Evolutionary conservation across 441 rosid genomes (phyloP), one percentile per base, ranked within the genome.

Genomic region (Melastoma candidum): DNA sequence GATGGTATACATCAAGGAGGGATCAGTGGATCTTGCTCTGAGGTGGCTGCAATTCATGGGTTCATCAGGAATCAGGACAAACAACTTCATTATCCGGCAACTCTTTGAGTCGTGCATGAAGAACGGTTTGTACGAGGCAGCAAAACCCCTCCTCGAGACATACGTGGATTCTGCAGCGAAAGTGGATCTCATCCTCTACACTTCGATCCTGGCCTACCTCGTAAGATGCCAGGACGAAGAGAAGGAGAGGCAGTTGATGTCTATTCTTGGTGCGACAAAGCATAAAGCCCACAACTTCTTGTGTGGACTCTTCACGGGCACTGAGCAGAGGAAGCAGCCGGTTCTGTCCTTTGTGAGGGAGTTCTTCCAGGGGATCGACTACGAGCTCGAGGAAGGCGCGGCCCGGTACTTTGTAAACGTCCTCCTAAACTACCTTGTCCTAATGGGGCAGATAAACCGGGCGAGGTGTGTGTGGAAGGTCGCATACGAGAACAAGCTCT

Each of bases 391-490:
- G 68, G 97, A 92, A 64, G 95, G 98, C 26, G 90, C 97, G 11
- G 95, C 92, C 4, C 78, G 84, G 64, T 92, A 85, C 75, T 92
- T 82, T 65, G 96, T 88, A 26, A 92, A 92, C 54, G 98, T 92
- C 62, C 90, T 92, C 49, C 90, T 92, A 60, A 92, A 92, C 59
- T 92, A 88, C 76, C 95, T 92, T 49, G 97, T 88, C 58, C 79
- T 92, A 24, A 84, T 92, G 98, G 98, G 97, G 51, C 98, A 88
- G 72, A 82, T 92, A 51, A 92, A 92, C 73, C 77, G 95, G 49
- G 98, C 97, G 45, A 78, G 98, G n/a, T 92, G 98, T 63, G 81
- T 88, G 56, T 92, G 97, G 97, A 88, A 92, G 81, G 98, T 92
- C 27, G 94, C 98, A 0, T 92, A 92, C 12, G 97, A 92, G 74